These are phyloP conservation scores for Suillus clintonianus DNA, from an alignment of 768 basidiomycete genomes.

Conservation along the genomic window DNA sequence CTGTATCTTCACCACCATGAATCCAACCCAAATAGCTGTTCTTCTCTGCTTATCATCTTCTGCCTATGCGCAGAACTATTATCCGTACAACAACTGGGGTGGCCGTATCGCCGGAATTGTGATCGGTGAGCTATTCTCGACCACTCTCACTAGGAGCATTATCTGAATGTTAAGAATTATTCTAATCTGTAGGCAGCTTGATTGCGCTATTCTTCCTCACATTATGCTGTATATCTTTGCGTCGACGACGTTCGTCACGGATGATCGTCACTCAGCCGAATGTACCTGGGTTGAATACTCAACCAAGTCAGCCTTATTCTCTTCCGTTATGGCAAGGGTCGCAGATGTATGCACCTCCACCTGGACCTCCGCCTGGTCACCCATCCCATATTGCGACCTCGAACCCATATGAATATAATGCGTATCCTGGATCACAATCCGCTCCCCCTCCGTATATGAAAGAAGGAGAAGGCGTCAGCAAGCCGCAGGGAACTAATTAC, in stretches of 20 bases:
- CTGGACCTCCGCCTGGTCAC: not conserved
- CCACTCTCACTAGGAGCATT: no score
- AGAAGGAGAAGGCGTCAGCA: not conserved
- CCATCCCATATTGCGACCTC: not conserved
- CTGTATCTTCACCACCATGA: not conserved
- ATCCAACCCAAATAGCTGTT: not conserved
- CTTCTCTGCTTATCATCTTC: slow-evolving; percentile 6
- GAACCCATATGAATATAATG: not conserved
- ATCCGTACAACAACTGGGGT: slow-evolving; percentile 10
- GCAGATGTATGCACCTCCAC: slow-evolving; percentile 6
- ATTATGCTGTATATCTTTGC: slow-evolving; percentile 2
- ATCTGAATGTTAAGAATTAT: not conserved
- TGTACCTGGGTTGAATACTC: not conserved
- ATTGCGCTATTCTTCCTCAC: slow-evolving; percentile 12
- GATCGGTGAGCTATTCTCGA: slow-evolving; percentile 17
- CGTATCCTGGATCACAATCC: not conserved
- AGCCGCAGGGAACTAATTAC: slow-evolving; percentile 1
- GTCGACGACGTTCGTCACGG: slow-evolving; percentile 8
- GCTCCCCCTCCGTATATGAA: slow-evolving; percentile 9
- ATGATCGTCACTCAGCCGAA: not conserved
- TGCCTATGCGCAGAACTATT: slow-evolving; percentile 12
- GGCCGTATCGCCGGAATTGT: slow-evolving; percentile 26
- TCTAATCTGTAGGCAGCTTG: slow-evolving; percentile 12
- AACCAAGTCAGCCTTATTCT: not conserved
- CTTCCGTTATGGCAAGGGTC: slow-evolving; percentile 12